A percentile compares a stretch with the other conserved stretches of the same genome.
Conservation (phyloP, 345 rosid genomes). For the Geranium brycei region DNA sequence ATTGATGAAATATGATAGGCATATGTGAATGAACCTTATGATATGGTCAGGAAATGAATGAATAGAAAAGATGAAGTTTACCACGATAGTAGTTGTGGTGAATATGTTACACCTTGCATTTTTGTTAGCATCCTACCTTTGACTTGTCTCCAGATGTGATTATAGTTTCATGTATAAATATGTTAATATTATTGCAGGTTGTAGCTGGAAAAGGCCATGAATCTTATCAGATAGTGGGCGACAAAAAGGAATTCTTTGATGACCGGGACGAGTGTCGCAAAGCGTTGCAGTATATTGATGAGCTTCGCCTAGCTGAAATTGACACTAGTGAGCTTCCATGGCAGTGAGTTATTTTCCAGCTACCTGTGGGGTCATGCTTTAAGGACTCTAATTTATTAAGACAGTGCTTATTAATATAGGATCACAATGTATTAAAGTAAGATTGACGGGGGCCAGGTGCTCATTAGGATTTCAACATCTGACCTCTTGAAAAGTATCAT, state of each 20-base stretch:
- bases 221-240: constrained; percentile 64
- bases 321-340: constrained; percentile 96
- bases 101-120: too few relatives aligned
- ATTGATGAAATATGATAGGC: too few relatives aligned
- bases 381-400: neutral
- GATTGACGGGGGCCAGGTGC: too few relatives aligned
- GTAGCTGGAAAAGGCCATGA: constrained; percentile 94
- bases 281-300: constrained; percentile 86
- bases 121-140: neutral
- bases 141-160: neutral
- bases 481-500: too few relatives aligned
- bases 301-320: constrained; percentile 93
- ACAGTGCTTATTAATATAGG: too few relatives aligned
- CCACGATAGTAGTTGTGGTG: too few relatives aligned
- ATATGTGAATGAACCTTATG: too few relatives aligned
- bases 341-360: constrained; percentile 44
- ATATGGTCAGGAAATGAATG: too few relatives aligned
- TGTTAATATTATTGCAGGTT: constrained; percentile 36
- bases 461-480: too few relatives aligned
- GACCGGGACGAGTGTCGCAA: constrained; percentile 86
- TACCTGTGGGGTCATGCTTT: neutral
- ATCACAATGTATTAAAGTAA: too few relatives aligned
- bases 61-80: too few relatives aligned
- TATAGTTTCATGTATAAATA: constrained; percentile 4
- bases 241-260: constrained; percentile 69